Base-by-base conservation (phyloP, 768 basidiomycete genomes). In the Collybiopsis confluens region DNA sequence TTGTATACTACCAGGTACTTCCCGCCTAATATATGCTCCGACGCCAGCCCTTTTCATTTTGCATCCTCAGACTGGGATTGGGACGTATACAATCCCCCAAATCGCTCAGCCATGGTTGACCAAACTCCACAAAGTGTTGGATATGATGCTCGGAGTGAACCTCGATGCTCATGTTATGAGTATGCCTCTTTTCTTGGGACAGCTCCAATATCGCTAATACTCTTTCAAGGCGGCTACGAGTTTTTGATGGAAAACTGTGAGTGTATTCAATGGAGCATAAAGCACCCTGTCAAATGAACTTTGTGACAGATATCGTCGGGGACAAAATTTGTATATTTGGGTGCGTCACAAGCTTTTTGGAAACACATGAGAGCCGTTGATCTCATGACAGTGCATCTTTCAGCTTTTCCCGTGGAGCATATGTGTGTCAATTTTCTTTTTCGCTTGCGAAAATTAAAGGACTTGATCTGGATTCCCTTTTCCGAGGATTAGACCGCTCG, bases 321-420 rank as follows among this genome's bases (percentile, higher is more conserved):
- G 64, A 65, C 43, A 57, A 61, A 18, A 65, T 65, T 15, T 65
- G 62, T 46, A 57, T 65, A 18, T 64, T 65, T 50, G 85, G 52
- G 51, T 52, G 16, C 4, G 41, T 43, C n/a, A 16, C 3, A 30
- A 4, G 15, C 20, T 48, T 16, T 37, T 18, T 9, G 13, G n/a
- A 5, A 33, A n/a, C 6, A 20, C 30, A n/a, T 9, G 45, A 47
- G 18, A 20, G n/a, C n/a, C n/a, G n/a, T n/a, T n/a, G n/a, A n/a
- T 45, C 28, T 21, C n/a, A 47, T 4, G 23, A 23, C 18, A 15
- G 36, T 23, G 28, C 30, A 26, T 23, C 37, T 44, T 45, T 16
- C n/a, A 52, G 85, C 0, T 88, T 88, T 63, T 86, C 84, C 40
- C 75, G 85, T 37, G 85, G 86, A 21, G 82, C 83, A 16, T 85